Conservation (phyloP, 257 asterid genomes). For the Penstemon newberryi region DNA sequence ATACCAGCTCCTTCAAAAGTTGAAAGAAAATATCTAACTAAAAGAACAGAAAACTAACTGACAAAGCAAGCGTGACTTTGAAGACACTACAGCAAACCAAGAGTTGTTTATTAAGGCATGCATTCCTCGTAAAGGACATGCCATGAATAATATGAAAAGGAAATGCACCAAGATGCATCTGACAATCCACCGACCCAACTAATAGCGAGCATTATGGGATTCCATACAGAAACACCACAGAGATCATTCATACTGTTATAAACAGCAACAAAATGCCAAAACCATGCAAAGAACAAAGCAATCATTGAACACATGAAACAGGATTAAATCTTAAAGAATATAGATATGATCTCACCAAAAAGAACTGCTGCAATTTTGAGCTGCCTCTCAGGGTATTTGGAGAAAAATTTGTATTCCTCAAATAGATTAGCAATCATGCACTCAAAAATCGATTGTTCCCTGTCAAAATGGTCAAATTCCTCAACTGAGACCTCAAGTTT, state of each 20-base stretch:
- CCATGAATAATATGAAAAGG: too few species aligned
- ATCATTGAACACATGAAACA: slow-evolving; percentile 6
- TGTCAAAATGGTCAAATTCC: slow-evolving; percentile 39
- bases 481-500: slow-evolving; percentile 18
- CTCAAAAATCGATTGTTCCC: slow-evolving; percentile 78
- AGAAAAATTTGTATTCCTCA: slow-evolving; percentile 84
- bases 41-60: too few species aligned
- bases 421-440: slow-evolving; percentile 85
- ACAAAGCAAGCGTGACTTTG: too few species aligned
- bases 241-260: slow-evolving; percentile 15
- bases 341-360: slow-evolving; percentile 61
- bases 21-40: too few species aligned
- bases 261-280: slow-evolving; percentile 3
- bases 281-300: slow-evolving; percentile 11
- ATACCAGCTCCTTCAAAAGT: too few species aligned
- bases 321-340: slow-evolving; percentile 3
- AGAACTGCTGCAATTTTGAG: slow-evolving; percentile 79
- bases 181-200: too few species aligned
- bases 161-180: too few species aligned
- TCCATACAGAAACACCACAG: background rate
- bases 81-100: too few species aligned
- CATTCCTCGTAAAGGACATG: too few species aligned
- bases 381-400: slow-evolving; percentile 90
- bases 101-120: too few species aligned
- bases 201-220: too few species aligned